A percentile compares a stretch with the other conserved stretches of the same genome.
Conservation (phyloP, 495 filamentous ascomycete species). For the Podospora sp. region DNA sequence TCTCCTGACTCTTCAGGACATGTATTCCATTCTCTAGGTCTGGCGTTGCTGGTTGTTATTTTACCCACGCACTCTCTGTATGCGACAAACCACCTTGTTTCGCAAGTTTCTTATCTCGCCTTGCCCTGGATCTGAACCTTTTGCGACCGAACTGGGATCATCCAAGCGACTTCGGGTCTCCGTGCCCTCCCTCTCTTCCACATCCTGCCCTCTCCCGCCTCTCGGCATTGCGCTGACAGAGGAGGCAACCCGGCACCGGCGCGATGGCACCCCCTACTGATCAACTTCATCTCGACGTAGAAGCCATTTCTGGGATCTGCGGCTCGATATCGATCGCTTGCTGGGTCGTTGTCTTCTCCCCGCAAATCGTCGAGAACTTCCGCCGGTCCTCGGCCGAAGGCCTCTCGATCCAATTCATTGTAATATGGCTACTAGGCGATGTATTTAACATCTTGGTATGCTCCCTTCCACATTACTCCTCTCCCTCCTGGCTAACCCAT, state of each 20-base stretch:
- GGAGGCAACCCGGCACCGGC: neutral
- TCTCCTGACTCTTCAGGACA: neutral
- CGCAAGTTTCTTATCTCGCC: neutral
- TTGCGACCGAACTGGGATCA: neutral
- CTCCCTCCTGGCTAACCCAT: neutral
- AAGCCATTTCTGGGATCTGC: constrained; percentile 86
- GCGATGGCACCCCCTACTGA: constrained; percentile 71
- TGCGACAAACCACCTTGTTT: neutral
- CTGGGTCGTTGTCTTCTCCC: constrained; percentile 97
- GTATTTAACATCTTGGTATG: constrained; percentile 83
- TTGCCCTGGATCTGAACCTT: neutral
- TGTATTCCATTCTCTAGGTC: neutral
- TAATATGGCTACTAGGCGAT: constrained; percentile 90
- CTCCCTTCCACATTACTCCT: neutral
- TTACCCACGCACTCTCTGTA: neutral
- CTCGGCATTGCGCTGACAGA: neutral
- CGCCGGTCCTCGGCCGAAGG: constrained; percentile 83
- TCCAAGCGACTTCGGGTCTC: neutral
- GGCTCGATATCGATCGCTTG: constrained; percentile 95
- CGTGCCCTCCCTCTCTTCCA: neutral
- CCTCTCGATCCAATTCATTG: constrained; percentile 84
- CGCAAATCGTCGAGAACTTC: constrained; percentile 96
- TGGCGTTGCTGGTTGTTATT: neutral
- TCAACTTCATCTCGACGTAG: constrained; percentile 72
- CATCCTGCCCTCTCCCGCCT: neutral